Evolutionary conservation across 441 rosid species (phyloP), one percentile per base, ranked within the genome.

Genomic region (Bocquillonia castaneifolia): DNA sequence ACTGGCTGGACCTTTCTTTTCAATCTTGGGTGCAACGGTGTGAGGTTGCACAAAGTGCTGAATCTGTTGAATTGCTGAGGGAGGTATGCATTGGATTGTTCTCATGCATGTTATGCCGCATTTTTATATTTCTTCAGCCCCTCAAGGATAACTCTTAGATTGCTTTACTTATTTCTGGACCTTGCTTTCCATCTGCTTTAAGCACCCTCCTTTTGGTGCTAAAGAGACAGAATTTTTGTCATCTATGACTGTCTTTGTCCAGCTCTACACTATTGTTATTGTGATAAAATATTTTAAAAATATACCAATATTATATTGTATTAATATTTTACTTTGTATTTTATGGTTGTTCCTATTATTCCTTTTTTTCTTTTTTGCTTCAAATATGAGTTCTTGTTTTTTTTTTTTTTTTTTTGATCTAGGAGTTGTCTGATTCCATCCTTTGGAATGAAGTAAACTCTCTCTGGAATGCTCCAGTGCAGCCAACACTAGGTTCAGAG

Each of bases 351-450:
- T 44, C 52, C 59, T 29, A n/a, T 25, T 40, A n/a, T n/a, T n/a
- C n/a, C n/a, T n/a, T n/a, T n/a, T n/a, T n/a, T n/a, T n/a, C n/a
- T n/a, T n/a, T n/a, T n/a, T n/a, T n/a, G n/a, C n/a, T n/a, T n/a
- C n/a, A n/a, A n/a, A n/a, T n/a, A n/a, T n/a, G n/a, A n/a, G n/a
- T n/a, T n/a, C n/a, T n/a, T n/a, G n/a, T n/a, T n/a, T n/a, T n/a
- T n/a, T n/a, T n/a, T 20, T 53, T 64, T 28, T 20, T 22, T 34
- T 29, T 42, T 70, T 64, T 68, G 72, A 71, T 78, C 52, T 84
- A 92, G 99, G 99, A 95, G 76, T 79, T 92, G 77, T 83, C 75
- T 78, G 92, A 82, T 75, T 80, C 86, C 67, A 91, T 92, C 47
- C 74, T 73, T 23, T 95, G 98, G 99, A 87, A 84, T 71, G 87